Evolutionary conservation across 1,139 yeast genomes (phyloP).

Genomic region (Scheffersomyces cryptocercus): DNA sequence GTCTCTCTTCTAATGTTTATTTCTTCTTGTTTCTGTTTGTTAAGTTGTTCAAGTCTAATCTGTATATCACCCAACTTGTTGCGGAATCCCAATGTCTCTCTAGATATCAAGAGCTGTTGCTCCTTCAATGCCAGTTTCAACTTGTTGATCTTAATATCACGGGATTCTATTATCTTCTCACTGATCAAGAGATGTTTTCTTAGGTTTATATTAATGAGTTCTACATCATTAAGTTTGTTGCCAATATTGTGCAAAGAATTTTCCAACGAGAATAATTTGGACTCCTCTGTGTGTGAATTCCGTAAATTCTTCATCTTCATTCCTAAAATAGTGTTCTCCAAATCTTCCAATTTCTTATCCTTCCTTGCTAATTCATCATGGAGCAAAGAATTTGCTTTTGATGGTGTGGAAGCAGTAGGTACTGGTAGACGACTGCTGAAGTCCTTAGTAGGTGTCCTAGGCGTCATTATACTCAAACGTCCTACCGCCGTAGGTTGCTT

Average conservation of each 20-base stretch:
- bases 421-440: conserved; percentile 8
- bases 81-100: conserved; percentile 58
- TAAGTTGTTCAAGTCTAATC: conserved; percentile 33
- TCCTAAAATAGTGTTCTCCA: conserved; percentile 38
- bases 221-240: conserved; percentile 43
- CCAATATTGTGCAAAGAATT: conserved; percentile 38
- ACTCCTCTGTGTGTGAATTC: conserved; percentile 49
- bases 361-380: conserved; percentile 32
- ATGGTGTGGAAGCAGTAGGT: conserved; percentile 12
- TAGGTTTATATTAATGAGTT: conserved; percentile 38
- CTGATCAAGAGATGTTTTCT: conserved; percentile 48
- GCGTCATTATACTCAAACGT: conserved; percentile 5
- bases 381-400: conserved; percentile 8
- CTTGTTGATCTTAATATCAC: conserved; percentile 59
- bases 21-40: conserved; percentile 17
- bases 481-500: conserved; percentile 7
- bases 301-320: conserved; percentile 38
- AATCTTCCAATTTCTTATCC: conserved; percentile 36
- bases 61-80: conserved; percentile 46
- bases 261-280: conserved; percentile 38
- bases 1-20: conserved; percentile 16
- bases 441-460: conserved; percentile 12
- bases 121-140: conserved; percentile 54
- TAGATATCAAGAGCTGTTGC: conserved; percentile 49
- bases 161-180: conserved; percentile 58